A percentile compares a stretch with the other conserved stretches of the same genome.
Evolutionary conservation across 495 filamentous ascomycete genomes (phyloP).

Genomic region (Neurospora cerealis): DNA sequence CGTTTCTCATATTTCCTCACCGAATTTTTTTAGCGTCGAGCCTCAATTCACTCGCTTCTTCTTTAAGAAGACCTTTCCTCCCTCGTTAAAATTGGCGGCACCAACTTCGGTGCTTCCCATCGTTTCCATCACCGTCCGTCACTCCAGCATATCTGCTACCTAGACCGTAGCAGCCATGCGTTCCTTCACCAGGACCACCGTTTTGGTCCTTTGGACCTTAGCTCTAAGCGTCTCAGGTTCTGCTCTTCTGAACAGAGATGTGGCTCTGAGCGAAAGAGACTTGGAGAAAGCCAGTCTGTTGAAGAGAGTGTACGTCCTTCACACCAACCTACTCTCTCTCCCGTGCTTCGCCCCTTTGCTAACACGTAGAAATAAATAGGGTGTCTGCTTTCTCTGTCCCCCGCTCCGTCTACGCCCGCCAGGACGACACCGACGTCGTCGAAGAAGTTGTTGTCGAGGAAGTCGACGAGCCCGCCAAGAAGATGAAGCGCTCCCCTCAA

Average conservation of each 20-base stretch:
- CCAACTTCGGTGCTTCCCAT: background rate
- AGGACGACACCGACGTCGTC: background rate
- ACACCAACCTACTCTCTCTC: background rate
- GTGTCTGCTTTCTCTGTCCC: background rate
- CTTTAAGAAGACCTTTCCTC: background rate
- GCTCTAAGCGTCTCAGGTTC: background rate
- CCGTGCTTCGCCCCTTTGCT: background rate
- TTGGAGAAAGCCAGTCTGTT: background rate
- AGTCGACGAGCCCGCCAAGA: background rate
- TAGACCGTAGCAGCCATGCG: background rate
- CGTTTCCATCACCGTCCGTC: background rate
- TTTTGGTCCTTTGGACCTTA: background rate
- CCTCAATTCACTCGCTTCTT: background rate
- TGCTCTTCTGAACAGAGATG: background rate
- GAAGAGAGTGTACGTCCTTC: background rate
- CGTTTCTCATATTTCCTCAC: background rate
- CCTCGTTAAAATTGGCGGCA: background rate
- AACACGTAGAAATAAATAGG: background rate
- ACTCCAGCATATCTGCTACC: background rate
- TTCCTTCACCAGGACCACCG: background rate
- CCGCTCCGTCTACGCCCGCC: background rate
- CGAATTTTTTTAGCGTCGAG: background rate
- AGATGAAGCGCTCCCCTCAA: background rate
- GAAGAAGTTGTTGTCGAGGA: background rate
- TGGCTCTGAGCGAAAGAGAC: background rate